These are phyloP conservation scores for Ogataea neopini DNA, from an alignment of 805 yeast genomes.

Conservation along the genomic window DNA sequence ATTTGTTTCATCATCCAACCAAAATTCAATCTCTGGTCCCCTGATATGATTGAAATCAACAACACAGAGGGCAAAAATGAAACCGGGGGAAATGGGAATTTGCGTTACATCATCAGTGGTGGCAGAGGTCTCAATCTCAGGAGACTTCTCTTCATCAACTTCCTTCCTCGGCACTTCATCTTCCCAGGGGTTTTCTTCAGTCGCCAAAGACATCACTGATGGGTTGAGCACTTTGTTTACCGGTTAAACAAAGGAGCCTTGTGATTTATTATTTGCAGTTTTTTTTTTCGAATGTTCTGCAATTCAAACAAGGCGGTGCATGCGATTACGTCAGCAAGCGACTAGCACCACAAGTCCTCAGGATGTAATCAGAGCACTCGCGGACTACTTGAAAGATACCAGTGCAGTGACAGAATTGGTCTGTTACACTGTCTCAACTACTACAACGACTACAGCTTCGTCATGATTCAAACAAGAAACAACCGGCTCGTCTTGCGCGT, in stretches of 20 bases:
- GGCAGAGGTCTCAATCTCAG: neutral
- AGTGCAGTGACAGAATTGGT: too few species aligned
- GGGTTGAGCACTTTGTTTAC: too few species aligned
- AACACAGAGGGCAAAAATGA: constrained; percentile 80
- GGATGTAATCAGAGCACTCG: too few species aligned
- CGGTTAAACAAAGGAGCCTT: neutral
- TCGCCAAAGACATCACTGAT: neutral
- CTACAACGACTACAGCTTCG: too few species aligned
- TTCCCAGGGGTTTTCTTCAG: constrained; percentile 6
- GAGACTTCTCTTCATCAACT: neutral
- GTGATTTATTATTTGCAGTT: neutral
- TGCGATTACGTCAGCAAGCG: too few species aligned
- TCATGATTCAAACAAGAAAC: too few species aligned
- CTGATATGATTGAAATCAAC: constrained; percentile 90
- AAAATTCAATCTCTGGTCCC: constrained; percentile 95
- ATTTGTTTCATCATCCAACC: constrained; percentile 53
- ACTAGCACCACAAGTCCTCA: too few species aligned
- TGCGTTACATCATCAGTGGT: neutral
- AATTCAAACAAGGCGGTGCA: neutral
- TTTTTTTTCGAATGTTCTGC: neutral
- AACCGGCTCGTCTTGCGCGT: too few species aligned
- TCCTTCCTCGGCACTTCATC: neutral
- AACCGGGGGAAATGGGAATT: too few species aligned
- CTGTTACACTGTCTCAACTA: too few species aligned
- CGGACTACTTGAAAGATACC: too few species aligned